A percentile compares a stretch with the other conserved stretches of the same genome.
phyloP scores from a whole-genome alignment of 2,329 filamentous ascomycete species.

The Grosmannia clavigera region DNA sequence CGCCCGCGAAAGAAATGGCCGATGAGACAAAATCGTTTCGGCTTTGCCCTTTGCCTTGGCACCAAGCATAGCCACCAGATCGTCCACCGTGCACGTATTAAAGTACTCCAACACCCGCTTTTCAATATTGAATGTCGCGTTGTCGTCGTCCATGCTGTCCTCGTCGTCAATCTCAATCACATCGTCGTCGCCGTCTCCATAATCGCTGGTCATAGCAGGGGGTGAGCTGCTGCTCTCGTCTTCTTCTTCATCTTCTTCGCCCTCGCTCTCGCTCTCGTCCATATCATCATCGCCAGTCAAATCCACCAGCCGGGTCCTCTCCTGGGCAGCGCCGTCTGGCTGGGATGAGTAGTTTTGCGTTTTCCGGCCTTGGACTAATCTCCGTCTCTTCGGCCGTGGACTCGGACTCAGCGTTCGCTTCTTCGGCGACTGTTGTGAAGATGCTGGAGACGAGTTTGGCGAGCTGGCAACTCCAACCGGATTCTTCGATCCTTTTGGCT shows the following conservation, averaged over 20 bases:
- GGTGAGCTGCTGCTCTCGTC: slow-evolving; percentile 10
- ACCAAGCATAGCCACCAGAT: slow-evolving; percentile 66
- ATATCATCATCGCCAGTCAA: slow-evolving; percentile 16
- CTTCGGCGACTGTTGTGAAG: slow-evolving; percentile 8
- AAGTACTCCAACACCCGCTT: slow-evolving; percentile 60
- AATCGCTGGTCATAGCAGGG: slow-evolving; percentile 16
- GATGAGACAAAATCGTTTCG: slow-evolving; percentile 54
- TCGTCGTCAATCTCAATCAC: slow-evolving; percentile 8
- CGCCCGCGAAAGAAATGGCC: slow-evolving; percentile 59
- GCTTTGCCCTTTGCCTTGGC: slow-evolving; percentile 59
- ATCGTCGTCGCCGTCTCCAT: slow-evolving; percentile 16
- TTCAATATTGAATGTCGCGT: slow-evolving; percentile 10
- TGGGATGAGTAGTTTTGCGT: slow-evolving; percentile 9
- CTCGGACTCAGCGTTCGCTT: slow-evolving; percentile 5
- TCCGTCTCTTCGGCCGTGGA: slow-evolving; percentile 15
- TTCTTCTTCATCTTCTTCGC: slow-evolving; percentile 18
- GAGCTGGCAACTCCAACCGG: neutral
- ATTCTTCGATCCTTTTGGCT: neutral
- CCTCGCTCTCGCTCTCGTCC: slow-evolving; percentile 24
- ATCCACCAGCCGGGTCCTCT: slow-evolving; percentile 4
- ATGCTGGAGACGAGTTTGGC: neutral
- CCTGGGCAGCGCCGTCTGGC: slow-evolving; percentile 12
- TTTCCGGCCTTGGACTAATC: slow-evolving; percentile 16
- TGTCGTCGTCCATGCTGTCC: neutral
- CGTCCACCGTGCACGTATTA: slow-evolving; percentile 63